phyloP scores from a whole-genome alignment of 352 stramenopile species.

The Pythium guiyangense region DNA sequence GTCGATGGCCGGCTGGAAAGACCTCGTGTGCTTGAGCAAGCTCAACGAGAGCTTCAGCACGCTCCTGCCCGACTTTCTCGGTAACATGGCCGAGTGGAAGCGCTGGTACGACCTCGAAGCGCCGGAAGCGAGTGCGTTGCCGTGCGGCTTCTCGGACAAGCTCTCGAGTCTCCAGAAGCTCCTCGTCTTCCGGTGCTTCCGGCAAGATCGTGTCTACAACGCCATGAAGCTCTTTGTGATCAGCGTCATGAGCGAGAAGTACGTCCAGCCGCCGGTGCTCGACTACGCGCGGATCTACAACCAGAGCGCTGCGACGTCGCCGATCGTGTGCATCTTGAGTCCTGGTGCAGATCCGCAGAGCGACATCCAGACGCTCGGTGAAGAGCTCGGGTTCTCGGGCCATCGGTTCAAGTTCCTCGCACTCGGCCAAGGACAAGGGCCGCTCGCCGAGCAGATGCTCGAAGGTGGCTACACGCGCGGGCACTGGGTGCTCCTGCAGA shows the following conservation, averaged over 20 bases:
- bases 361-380: constrained; percentile 91
- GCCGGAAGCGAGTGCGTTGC: constrained; percentile 79
- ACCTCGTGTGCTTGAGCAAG: constrained; percentile 81
- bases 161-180: constrained; percentile 88
- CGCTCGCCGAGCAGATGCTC: constrained; percentile 92
- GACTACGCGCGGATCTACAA: constrained; percentile 93
- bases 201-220: constrained; percentile 95
- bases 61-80: constrained; percentile 45
- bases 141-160: constrained; percentile 71
- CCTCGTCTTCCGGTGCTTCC: constrained; percentile 92
- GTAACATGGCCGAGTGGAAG: constrained; percentile 78
- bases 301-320: constrained; percentile 79
- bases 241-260: constrained; percentile 90
- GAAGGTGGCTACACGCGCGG: constrained; percentile 83
- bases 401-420: constrained; percentile 94
- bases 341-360: constrained; percentile 92
- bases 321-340: constrained; percentile 95
- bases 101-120: constrained; percentile 93
- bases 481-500: constrained; percentile 93
- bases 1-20: constrained; percentile 88
- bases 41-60: constrained; percentile 64
- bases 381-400: constrained; percentile 88
- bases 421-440: constrained; percentile 92
- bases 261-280: constrained; percentile 92
- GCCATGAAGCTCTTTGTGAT: constrained; percentile 95